A percentile compares a stretch with the other conserved stretches of the same genome.
phyloP scores from a whole-genome alignment of 2,329 filamentous ascomycete species.

The Penicillium sp. region DNA sequence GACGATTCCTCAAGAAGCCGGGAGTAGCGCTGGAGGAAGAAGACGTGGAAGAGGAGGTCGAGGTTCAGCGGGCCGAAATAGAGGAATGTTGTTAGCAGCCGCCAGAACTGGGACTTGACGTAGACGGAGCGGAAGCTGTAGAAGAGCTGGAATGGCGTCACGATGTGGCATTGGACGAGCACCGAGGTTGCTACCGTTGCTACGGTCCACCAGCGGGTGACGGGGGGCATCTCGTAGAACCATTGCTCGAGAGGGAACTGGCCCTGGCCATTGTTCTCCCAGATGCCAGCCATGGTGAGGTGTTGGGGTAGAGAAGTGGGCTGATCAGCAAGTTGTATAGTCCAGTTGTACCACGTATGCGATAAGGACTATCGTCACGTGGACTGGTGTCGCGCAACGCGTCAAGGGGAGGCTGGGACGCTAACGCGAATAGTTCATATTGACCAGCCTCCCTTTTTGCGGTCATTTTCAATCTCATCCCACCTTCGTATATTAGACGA shows the following conservation, averaged over 20 bases:
- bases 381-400: slow-evolving; percentile 4
- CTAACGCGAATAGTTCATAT: slow-evolving; percentile 13
- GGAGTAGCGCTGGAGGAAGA: slow-evolving; percentile 96
- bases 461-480: slow-evolving; percentile 1
- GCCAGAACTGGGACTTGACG: slow-evolving; percentile 95
- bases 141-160: slow-evolving; percentile 93
- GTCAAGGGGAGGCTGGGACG: slow-evolving; percentile 12
- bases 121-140: slow-evolving; percentile 95
- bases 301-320: not conserved
- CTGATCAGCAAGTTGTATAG: slow-evolving; percentile 1
- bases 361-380: slow-evolving; percentile 15
- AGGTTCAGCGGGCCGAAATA: slow-evolving; percentile 95
- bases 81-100: slow-evolving; percentile 91
- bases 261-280: slow-evolving; percentile 49
- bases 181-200: slow-evolving; percentile 85
- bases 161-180: slow-evolving; percentile 87
- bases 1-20: slow-evolving; percentile 92
- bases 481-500: not conserved
- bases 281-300: slow-evolving; percentile 45
- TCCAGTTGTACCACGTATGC: slow-evolving; percentile 1
- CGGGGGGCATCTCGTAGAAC: slow-evolving; percentile 98
- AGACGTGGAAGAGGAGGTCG: slow-evolving; percentile 95
- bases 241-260: slow-evolving; percentile 87
- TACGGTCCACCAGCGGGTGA: slow-evolving; percentile 95
- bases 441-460: slow-evolving; percentile 1